Percentiles rank a stretch among this genome's conserved stretches.
phyloP scores from a whole-genome alignment of 768 basidiomycete species.

The Leccinum aurantiacum region DNA sequence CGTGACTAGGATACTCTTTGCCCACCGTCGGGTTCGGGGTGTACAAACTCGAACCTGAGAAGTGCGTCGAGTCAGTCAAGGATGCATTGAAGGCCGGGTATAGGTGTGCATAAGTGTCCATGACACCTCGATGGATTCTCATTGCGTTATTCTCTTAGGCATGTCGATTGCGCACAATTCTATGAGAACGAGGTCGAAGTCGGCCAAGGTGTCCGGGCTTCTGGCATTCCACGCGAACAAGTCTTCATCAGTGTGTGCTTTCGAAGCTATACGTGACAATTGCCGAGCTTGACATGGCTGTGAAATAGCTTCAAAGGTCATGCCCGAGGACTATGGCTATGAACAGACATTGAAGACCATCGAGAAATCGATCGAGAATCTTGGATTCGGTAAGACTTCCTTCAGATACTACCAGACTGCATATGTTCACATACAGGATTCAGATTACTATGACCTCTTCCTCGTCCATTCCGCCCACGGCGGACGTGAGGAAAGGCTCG shows the following conservation, averaged over 20 bases:
- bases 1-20: slow-evolving; percentile 21
- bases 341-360: slow-evolving; percentile 16
- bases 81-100: slow-evolving; percentile 27
- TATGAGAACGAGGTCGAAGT: slow-evolving; percentile 29
- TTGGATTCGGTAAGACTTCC: slow-evolving; percentile 19
- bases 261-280: neutral
- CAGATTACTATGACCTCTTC: slow-evolving; percentile 48
- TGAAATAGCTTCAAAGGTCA: slow-evolving; percentile 25
- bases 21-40: slow-evolving; percentile 32
- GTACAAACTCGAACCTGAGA: slow-evolving; percentile 11
- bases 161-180: slow-evolving; percentile 27
- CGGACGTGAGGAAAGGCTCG: slow-evolving; percentile 39
- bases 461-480: slow-evolving; percentile 45
- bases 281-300: neutral
- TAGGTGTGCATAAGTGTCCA: slow-evolving; percentile 16
- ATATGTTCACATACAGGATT: neutral
- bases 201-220: slow-evolving; percentile 25
- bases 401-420: neutral
- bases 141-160: slow-evolving; percentile 14
- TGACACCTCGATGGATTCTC: neutral
- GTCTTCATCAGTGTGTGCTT: slow-evolving; percentile 30
- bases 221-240: slow-evolving; percentile 26
- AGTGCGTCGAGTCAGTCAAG: slow-evolving; percentile 16
- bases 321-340: slow-evolving; percentile 8
- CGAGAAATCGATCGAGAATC: slow-evolving; percentile 25